These are phyloP conservation scores for Anaeromyces robustus DNA, from an alignment of 192 early-diverging fungal genomes.

Conservation along the genomic window DNA sequence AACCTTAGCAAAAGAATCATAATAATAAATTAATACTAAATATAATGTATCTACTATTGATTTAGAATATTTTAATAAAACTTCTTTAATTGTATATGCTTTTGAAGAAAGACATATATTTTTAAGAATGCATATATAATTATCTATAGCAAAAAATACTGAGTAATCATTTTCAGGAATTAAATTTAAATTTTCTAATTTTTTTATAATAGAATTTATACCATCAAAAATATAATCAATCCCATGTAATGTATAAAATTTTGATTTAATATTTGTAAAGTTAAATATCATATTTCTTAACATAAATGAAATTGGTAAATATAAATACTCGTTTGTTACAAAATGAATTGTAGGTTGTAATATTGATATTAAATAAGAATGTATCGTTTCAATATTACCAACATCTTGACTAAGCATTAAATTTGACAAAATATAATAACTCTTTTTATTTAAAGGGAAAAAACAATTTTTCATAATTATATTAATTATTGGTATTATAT, in stretches of 20 bases:
- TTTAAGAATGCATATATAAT: neutral
- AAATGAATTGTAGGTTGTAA: neutral
- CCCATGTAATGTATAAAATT: neutral
- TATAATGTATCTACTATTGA: neutral
- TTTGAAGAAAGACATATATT: neutral
- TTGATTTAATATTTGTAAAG: neutral
- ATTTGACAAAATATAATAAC: neutral
- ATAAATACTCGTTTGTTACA: neutral
- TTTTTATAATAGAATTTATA: neutral
- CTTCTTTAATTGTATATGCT: neutral
- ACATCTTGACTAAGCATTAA: neutral
- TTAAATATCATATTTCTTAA: neutral
- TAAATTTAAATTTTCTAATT: neutral
- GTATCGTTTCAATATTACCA: neutral
- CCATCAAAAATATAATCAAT: neutral
- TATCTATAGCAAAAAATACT: neutral
- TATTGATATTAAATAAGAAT: neutral
- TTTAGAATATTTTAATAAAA: neutral
- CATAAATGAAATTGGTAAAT: neutral
- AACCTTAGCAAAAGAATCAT: neutral
- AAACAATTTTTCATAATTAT: neutral
- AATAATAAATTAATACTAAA: neutral
- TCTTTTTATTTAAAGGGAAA: neutral
- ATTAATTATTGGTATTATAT: neutral
- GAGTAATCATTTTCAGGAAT: neutral